phyloP scores from a whole-genome alignment of 805 yeast species.

The Ogataea paraovalis region DNA sequence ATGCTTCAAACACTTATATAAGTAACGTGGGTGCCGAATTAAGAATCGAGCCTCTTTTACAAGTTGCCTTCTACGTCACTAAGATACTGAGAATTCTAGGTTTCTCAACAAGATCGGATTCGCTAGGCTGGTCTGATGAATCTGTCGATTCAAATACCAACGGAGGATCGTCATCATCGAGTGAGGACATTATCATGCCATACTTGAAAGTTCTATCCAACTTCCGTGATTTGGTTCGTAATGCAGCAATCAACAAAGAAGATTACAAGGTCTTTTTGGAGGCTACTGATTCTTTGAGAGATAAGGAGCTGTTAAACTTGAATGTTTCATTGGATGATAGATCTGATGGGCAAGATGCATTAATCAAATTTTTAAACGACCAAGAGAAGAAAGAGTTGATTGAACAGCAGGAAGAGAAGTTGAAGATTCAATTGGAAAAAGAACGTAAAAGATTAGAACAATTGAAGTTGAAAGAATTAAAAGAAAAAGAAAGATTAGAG shows the following conservation, averaged over 20 bases:
- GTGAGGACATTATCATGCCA: conserved; percentile 75
- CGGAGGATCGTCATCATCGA: conserved; percentile 17
- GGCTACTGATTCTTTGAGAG: conserved; percentile 74
- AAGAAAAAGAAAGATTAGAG: conserved; percentile 57
- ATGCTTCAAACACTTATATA: conserved; percentile 69
- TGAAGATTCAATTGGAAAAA: conserved; percentile 37
- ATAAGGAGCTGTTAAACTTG: conserved; percentile 62
- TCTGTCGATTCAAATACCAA: conserved; percentile 12
- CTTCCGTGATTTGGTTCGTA: conserved; percentile 81
- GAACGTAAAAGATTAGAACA: conserved; percentile 50
- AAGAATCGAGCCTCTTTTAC: conserved; percentile 62
- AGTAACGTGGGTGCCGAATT: conserved; percentile 46
- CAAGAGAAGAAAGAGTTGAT: conserved; percentile 66
- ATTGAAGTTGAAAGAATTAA: conserved; percentile 55
- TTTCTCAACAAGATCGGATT: conserved; percentile 63
- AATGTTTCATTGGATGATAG: conserved; percentile 91
- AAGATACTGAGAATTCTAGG: conserved; percentile 72
- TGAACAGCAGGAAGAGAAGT: conserved; percentile 56
- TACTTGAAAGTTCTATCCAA: conserved; percentile 70
- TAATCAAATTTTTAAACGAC: conserved; percentile 73
- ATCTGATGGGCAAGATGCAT: conserved; percentile 68
- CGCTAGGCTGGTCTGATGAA: conserved; percentile 73
- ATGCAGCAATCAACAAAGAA: conserved; percentile 59
- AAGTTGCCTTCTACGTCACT: conserved; percentile 65
- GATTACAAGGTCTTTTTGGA: conserved; percentile 52